Percentiles rank a stretch among this genome's conserved stretches.
Conservation (phyloP, 2,329 filamentous ascomycete species). For the Phoma herbarum region DNA sequence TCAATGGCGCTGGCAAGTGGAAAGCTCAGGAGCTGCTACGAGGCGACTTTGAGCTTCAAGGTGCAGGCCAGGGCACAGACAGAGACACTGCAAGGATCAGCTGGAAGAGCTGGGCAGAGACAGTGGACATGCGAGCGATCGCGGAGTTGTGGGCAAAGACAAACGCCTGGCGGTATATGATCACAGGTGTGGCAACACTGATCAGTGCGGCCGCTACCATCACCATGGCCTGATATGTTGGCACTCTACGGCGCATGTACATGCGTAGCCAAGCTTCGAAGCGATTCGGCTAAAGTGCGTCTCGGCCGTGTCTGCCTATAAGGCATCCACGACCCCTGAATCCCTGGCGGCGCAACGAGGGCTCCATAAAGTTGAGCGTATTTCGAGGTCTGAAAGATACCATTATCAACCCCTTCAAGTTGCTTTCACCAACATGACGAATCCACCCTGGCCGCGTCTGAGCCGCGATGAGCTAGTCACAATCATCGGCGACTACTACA, state of each 20-base stretch:
- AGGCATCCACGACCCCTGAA: neutral
- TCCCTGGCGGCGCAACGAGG: neutral
- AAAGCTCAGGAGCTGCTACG: constrained; percentile 47
- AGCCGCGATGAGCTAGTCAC: neutral
- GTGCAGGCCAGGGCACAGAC: constrained; percentile 21
- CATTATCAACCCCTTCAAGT: neutral
- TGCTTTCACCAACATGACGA: neutral
- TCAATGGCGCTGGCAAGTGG: constrained; percentile 53
- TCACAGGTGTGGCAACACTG: constrained; percentile 27
- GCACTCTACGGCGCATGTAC: neutral
- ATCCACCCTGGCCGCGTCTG: neutral
- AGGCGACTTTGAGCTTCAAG: constrained; percentile 32
- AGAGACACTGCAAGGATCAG: constrained; percentile 26
- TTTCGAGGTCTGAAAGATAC: too few relatives aligned
- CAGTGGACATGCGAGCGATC: constrained; percentile 33
- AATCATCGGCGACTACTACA: neutral
- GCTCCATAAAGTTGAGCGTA: neutral
- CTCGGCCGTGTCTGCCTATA: constrained; percentile 3
- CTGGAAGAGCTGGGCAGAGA: constrained; percentile 31
- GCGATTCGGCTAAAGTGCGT: neutral
- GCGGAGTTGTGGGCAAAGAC: constrained; percentile 27
- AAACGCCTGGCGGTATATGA: constrained; percentile 31
- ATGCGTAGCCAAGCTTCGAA: neutral
- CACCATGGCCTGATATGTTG: neutral
- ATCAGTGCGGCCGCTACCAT: constrained; percentile 29